Evolutionary conservation across 2,329 filamentous ascomycete genomes (phyloP), one percentile per base, ranked within the genome.

Genomic region (Pochonia chlamydosporia): DNA sequence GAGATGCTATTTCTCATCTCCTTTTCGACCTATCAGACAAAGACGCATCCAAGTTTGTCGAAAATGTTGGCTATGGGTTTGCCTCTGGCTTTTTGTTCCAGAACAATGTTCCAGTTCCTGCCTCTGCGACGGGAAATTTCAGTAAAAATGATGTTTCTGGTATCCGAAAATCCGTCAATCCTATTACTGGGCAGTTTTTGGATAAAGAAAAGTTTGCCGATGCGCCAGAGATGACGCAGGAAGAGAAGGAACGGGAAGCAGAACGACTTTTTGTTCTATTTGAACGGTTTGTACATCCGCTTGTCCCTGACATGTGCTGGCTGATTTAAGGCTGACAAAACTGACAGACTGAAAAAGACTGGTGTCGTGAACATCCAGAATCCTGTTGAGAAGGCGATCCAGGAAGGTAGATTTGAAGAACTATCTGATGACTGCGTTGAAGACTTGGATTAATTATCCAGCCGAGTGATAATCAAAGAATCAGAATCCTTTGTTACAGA

Each of bases 1-100:
- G 89, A 16, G 82, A 87, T 40, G 79, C 81, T 16, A 85, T 95
- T 44, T 87, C 87, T 0, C 76, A 84, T 25, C 74, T 99, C 21
- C 78, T 96, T 51, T 99, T 95, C 62, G 87, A 95, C 54, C 75
- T 97, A 24, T 96, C 90, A 0, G 85, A 85, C 53, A 87, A 84
- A 56, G 84, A 96, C 57, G 80, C 91, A 0, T 78, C 77, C 14
- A 85, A 76, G 25, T 93, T 96, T 59, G 87, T 97, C 1, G 78
- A 87, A 44, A 96, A 96, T 56, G 88, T 99, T 11, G 93, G 93
- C 0, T 99, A 96, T 61, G 93, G 93, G 0, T 96, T 88, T 60
- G 93, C 93, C 1, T 88, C 90, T 0, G 93, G 93, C 0, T 96
- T 93, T 62, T 71, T 99, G 14, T 85, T 91, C 69, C 85, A 87